Base-by-base conservation (phyloP, 192 early-diverging fungal genomes). In the Physocladia obscura region DNA sequence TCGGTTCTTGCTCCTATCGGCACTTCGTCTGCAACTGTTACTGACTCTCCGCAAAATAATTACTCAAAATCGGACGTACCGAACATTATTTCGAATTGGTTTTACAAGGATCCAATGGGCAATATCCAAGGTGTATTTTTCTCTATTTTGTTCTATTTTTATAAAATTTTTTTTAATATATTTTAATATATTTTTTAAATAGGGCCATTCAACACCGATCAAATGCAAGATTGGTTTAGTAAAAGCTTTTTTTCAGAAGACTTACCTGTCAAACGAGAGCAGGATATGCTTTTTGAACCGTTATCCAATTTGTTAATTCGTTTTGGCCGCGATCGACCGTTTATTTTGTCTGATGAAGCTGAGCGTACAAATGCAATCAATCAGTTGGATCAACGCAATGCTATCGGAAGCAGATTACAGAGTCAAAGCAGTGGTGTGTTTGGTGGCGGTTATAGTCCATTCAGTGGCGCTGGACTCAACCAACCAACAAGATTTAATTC, bases 171-270 rank as follows among this genome's bases (percentile, higher is more conserved):
- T 52, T 37, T 40, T 51, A 17, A 15, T 29, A n/a, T 31, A 32
- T 55, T 31, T 26, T 27, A 3, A 38, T 49, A 15, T 21, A 17
- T 37, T 24, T 24, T 31, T 67, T 36, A 52, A 1, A 36, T 3
- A 84, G 96, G 94, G 24, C 95, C 96, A 26, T 98, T 97, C 72
- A 77, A 84, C 8, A 84, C 90, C 19, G 76, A 88, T 13, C 90
- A 95, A 52, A 98, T 98, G 96, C 93, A 98, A 49, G 94, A 93
- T 39, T 98, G 96, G 96, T 93, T 86, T 78, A 83, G 83, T 24
- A 88, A 83, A 24, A 92, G 91, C 27, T 98, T 93, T 74, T 97
- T 98, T 70, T 80, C 82, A 0, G 78, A 82, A 22, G 87, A 89
- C 44, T 81, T 98, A 34, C 87, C 93, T 27, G 88, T 98, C 34